Base-by-base conservation (phyloP, 2,329 filamentous ascomycete genomes). In the Ilyonectria mors-panacis region DNA sequence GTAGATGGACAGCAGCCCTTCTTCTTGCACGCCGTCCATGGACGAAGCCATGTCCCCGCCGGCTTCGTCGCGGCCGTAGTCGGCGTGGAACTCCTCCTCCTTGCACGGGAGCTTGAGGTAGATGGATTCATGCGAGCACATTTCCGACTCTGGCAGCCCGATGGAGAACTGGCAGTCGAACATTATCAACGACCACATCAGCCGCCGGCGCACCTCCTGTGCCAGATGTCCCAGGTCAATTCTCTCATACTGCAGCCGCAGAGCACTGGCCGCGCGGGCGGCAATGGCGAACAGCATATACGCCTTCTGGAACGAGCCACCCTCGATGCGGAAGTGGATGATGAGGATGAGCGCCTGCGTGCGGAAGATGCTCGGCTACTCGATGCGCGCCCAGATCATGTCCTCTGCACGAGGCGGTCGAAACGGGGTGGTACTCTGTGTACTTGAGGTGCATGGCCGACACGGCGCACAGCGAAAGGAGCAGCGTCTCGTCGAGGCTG, bases 361-460 rank as follows among this genome's bases (percentile, higher is more conserved):
- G 51, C 83, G 82, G 58, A 85, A 80, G 6, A 85, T 84, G 1
- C 83, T 84, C 1, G 85, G 84, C 60, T 81, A 81, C 66, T 86
- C 85, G 4, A 86, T 76, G 23, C 82, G 81, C 12, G 79, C 74
- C 57, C 85, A 75, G 42, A 86, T 83, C 60, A 84, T 75, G 1
- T 76, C 75, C 68, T 85, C 83, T 19, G 84, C 85, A 86, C 45
- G 35, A 79, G 74, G 35, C 82, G 6, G 53, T 62, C 6, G 39
- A 53, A 1, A 53, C 3, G n/a, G 62, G 66, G 30, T 83, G 64
- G 83, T 84, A 51, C 70, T 72, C 8, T 60, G 69, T 6, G 19
- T 85, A 82, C 10, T 78, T 77, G 51, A 81, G 82, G 4, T 81
- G 65, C 5, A 68, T 51, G 33, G 74, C 69, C 2, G 73, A 68